Base-by-base conservation (phyloP, 148 eudicot species). In the Cornus suecica region DNA sequence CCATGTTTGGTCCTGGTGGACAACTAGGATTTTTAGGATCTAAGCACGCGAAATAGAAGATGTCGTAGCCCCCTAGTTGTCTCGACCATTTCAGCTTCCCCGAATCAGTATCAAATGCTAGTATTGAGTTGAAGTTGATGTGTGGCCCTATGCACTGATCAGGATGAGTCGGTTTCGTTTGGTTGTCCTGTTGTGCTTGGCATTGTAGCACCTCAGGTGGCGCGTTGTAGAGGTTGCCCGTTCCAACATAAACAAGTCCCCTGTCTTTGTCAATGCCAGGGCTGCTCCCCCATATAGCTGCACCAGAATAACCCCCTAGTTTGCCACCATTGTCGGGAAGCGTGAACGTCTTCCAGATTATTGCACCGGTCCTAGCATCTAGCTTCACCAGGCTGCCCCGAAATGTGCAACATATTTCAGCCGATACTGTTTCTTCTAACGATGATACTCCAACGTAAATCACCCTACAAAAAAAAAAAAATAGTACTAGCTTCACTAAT, bases 241-340 rank as follows among this genome's bases (percentile, higher is more conserved):
- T 85, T 28, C 76, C 95, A 0, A 76, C 79, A 27, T 79, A 90
- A 28, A 90, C 83, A 34, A 66, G 85, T 11, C 78, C 72, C n/a
- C 92, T 77, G 8, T 16, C 8, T 3, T 73, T 61, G 73, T 90
- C 92, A 10, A 90, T 78, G 31, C 92, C 70, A 3, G 90, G 95
- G 78, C 92, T 87, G 77, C 95, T 90, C 41, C 95, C 95, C 90
- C 90, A 90, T 24, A 90, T 66, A 9, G 89, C 89, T 0, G 87
- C 95, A 1, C 95, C 95, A 18, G 95, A 72, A 75, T 88, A 90
- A 8, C 88, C 89, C 5, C 89, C 89, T 3, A 76, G 41, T 15
- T 68, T 72, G 22, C 91, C 91, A 0, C 87, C 87, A 23, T 91
- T 91, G n/a, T 87, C 87, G 0, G 92, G 92, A 7, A 91, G 65